Base-by-base conservation (phyloP, 192 early-diverging fungal species). In the Paraglomus occultum region DNA sequence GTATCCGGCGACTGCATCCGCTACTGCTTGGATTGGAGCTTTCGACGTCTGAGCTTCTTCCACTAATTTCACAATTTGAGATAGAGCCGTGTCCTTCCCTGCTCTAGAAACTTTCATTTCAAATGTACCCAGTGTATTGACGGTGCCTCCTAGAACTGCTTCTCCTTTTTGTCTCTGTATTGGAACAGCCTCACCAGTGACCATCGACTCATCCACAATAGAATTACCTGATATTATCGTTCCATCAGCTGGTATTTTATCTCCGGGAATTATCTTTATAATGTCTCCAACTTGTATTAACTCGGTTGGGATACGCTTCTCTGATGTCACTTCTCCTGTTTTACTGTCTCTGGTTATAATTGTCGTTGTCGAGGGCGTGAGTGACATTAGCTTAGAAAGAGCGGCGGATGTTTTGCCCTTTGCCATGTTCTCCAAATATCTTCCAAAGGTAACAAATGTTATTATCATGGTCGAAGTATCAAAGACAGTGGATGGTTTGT, bases 11-110 rank as follows among this genome's bases (percentile, higher is more conserved):
- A 99, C 85, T 14, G 76, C 77, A 76, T 97, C 96, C 1, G 95
- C 94, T 51, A 93, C 85, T 11, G 86, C 91, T 81, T 99, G 97
- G 72, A 97, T 97, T 5, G 95, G 97, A 8, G 95, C 95, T 78
- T 96, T 95, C 18, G 89, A 87, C 0, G 91, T 93, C 78, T 99
- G 97, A 7, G 95, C 95, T 31, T 92, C 92, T 76, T 91, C 90
- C 10, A 99, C 95, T 44, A 99, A 81, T 60, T 90, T 87, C 11
- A 97, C 91, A 74, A 99, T 96, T 80, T 96, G 94, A 14, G 88
- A 76, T 59, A 99, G 77, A 10, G 95, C 91, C 6, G 95, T 95
- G 54, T 99, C 97, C 3, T 85, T 77, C 6, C 95, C 95, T 43
- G 97, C 94, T 11, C 93, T 89, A 5, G 85, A 83, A 14, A 94